Percentiles rank a stretch among this genome's conserved stretches.
These are phyloP conservation scores for Brachypodium distachyon DNA, from an alignment of 202 grass and related monocot species.

Conservation along the genomic window DNA sequence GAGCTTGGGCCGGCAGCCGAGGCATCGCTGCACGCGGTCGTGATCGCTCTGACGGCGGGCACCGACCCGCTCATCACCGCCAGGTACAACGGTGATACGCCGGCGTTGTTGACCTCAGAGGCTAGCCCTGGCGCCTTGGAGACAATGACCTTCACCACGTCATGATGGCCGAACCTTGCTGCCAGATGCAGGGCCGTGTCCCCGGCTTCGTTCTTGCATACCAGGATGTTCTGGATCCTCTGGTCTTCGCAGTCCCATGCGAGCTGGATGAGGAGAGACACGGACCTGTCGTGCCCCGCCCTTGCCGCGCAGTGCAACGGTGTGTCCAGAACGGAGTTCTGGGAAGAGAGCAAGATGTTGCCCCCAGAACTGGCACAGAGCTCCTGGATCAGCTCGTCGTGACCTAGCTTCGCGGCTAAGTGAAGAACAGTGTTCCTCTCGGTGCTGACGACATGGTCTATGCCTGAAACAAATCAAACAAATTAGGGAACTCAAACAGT, in stretches of 20 bases:
- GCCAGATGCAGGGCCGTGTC: slow-evolving; percentile 34
- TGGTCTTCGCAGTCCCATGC: neutral
- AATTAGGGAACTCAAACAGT: neutral
- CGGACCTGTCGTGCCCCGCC: neutral
- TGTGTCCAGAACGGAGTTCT: slow-evolving; percentile 34
- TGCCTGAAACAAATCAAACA: neutral
- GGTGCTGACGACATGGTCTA: neutral
- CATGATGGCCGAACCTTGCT: neutral
- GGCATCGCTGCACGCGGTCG: neutral
- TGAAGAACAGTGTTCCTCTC: neutral
- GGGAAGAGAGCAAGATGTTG: neutral
- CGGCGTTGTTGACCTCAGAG: slow-evolving; percentile 3
- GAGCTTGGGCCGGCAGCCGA: neutral
- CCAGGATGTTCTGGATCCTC: neutral
- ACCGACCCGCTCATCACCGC: slow-evolving; percentile 5
- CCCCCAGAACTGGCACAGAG: neutral
- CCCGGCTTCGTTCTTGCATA: neutral
- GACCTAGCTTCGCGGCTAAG: neutral
- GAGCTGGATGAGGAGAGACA: neutral
- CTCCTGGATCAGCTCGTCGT: neutral
- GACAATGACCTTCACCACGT: neutral
- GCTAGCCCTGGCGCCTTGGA: neutral
- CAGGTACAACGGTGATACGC: slow-evolving; percentile 38
- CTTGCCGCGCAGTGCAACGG: slow-evolving; percentile 40
- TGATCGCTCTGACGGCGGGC: neutral